Evolutionary conservation across 1,284 basidiomycete genomes (phyloP), one percentile per base, ranked within the genome.

Genomic region (Mycena sp.): DNA sequence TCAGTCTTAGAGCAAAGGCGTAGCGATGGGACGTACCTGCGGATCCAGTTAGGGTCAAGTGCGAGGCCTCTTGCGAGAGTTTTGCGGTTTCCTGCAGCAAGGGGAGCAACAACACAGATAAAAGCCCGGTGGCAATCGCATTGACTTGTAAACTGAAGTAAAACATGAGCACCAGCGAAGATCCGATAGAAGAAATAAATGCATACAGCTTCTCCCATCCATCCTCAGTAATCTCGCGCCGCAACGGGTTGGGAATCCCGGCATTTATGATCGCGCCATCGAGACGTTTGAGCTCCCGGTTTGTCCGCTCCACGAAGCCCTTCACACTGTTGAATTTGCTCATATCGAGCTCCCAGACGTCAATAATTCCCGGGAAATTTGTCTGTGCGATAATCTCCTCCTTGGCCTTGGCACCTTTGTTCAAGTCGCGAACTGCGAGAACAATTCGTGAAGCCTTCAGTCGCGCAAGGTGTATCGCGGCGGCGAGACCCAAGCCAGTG

Each of bases 401-500:
- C 9, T 82, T 55, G 13, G 86, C 83, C 1, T 65, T 76, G 7
- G 79, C 75, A 0, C 83, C 85, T 66, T 78, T 84, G 39, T 72
- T 76, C 71, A 79, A 68, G 65, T 68, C 84, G n/a, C 84, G 79
- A 72, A 83, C 85, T 0, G 79, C 83, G 18, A 85, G 59, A 39
- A 87, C 79, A 16, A 86, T 75, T 18, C 76, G 81, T 6, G 73
- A 79, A 0, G 85, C 81, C n/a, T 79, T 80, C 82, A 84, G 84
- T 0, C 76, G 73, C 0, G 84, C 83, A 59, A 86, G 83, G 72
- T 86, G 85, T 66, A 82, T 83, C 0, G 82, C 76, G 0, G 82
- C 79, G 63, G 85, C 83, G 55, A 82, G 79, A 0, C 86, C 86
- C 22, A 87, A 74, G 0, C 85, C 85, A 2, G 76, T 76, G 70